A percentile compares a stretch with the other conserved stretches of the same genome.
Evolutionary conservation across 2,329 filamentous ascomycete genomes (phyloP).

Genomic region (Verticillium klebahnii): DNA sequence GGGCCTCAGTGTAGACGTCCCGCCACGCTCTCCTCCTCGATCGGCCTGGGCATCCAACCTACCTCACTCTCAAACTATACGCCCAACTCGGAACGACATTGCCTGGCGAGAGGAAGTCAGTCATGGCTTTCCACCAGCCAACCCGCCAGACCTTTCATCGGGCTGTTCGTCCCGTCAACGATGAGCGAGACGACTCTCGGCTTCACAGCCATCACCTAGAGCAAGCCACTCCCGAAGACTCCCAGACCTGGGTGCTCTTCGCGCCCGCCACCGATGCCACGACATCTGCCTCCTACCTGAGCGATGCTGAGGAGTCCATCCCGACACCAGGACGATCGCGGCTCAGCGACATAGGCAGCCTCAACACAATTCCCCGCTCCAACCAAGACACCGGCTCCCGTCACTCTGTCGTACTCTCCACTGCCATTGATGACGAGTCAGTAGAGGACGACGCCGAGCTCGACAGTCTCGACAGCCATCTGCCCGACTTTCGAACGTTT

Average conservation of each 20-base stretch:
- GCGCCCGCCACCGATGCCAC: conserved; percentile 61
- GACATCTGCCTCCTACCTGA: conserved; percentile 62
- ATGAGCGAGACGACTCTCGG: conserved; percentile 28
- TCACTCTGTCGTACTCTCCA: conserved; percentile 32
- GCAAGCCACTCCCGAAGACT: conserved; percentile 54
- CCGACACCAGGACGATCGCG: conserved; percentile 64
- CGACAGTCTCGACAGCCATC: conserved; percentile 87
- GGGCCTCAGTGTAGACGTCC: background rate
- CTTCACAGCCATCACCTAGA: conserved; percentile 20
- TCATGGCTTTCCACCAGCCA: conserved; percentile 58
- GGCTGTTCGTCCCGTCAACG: conserved; percentile 34
- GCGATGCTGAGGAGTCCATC: conserved; percentile 62
- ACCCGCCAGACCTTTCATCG: conserved; percentile 49
- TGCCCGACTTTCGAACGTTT: conserved; percentile 77
- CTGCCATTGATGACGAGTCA: conserved; percentile 28
- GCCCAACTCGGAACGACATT: background rate
- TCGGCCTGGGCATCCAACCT: background rate
- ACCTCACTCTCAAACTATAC: background rate
- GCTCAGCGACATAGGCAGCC: conserved; percentile 75
- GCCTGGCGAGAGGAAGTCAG: conserved; percentile 6
- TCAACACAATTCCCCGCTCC: conserved; percentile 64
- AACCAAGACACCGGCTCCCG: conserved; percentile 41
- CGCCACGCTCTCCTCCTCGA: background rate
- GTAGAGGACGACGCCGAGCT: conserved; percentile 71
- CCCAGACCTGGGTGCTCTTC: conserved; percentile 96